Conservation (phyloP, 129 eudicot genomes). For the Ambrosia artemisiifolia region DNA sequence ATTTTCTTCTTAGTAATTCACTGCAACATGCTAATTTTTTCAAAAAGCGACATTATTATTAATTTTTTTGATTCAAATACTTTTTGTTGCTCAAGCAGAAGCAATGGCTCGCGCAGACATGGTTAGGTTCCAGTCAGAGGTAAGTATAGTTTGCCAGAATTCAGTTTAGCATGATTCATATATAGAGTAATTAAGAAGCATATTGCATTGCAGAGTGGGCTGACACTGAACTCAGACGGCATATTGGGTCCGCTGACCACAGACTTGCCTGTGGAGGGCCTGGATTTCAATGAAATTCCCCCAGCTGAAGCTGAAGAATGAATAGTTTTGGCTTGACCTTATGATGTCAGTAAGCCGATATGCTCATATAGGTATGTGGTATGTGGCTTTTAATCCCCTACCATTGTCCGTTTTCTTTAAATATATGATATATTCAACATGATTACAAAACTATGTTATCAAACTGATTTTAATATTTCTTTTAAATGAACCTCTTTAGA, state of each 20-base stretch:
- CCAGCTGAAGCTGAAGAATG: constrained; percentile 35
- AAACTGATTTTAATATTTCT: background rate
- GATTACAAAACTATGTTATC: background rate
- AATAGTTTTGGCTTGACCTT: background rate
- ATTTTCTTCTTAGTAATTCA: background rate
- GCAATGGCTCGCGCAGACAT: constrained; percentile 99
- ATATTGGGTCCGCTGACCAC: constrained; percentile 53
- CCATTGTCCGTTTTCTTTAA: background rate
- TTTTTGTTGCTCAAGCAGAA: constrained; percentile 76
- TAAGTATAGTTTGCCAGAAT: background rate
- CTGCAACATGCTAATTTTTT: background rate
- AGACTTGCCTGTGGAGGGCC: constrained; percentile 66
- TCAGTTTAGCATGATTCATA: too few relatives aligned
- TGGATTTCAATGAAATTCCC: constrained; percentile 61
- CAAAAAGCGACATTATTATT: background rate
- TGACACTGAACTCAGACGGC: constrained; percentile 59
- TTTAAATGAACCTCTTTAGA: background rate
- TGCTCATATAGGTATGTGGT: constrained; percentile 31
- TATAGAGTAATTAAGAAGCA: too few relatives aligned
- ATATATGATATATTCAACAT: background rate
- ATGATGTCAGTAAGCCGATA: constrained; percentile 9
- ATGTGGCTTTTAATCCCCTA: constrained; percentile 8
- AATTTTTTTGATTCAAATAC: background rate
- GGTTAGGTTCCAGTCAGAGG: constrained; percentile 98
- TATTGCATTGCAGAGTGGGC: constrained; percentile 23